phyloP scores from a whole-genome alignment of 2,329 filamentous ascomycete genomes.

The Sclerotinia sclerotiorum region DNA sequence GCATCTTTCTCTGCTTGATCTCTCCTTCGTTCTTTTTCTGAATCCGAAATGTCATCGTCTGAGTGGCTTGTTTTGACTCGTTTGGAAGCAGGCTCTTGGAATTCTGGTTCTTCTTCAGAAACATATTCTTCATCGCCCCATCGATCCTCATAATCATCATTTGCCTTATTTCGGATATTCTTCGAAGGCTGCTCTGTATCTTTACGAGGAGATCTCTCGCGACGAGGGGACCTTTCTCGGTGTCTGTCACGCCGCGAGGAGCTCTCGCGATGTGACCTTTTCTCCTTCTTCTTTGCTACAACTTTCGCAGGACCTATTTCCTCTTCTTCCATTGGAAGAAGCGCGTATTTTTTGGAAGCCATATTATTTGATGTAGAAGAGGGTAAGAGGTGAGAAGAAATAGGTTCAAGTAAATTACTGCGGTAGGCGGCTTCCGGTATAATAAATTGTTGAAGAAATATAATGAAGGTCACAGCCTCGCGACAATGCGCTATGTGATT shows the following conservation, averaged over 20 bases:
- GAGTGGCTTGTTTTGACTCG: slow-evolving; percentile 64
- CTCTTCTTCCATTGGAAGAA: slow-evolving; percentile 66
- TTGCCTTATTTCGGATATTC: slow-evolving; percentile 51
- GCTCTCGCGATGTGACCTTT: slow-evolving; percentile 42
- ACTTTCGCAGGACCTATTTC: slow-evolving; percentile 57
- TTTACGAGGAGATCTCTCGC: slow-evolving; percentile 42
- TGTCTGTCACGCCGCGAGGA: slow-evolving; percentile 41
- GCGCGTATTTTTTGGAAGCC: slow-evolving; percentile 62
- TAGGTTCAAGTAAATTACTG: background rate
- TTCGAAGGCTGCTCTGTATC: slow-evolving; percentile 46
- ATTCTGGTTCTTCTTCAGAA: slow-evolving; percentile 56
- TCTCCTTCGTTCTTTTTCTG: slow-evolving; percentile 58
- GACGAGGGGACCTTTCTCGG: slow-evolving; percentile 28
- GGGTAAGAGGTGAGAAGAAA: too few relatives aligned
- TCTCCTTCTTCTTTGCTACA: slow-evolving; percentile 50
- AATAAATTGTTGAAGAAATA: background rate
- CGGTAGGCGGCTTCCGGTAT: background rate
- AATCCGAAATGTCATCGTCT: slow-evolving; percentile 58
- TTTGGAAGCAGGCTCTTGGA: slow-evolving; percentile 69
- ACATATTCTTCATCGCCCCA: slow-evolving; percentile 76
- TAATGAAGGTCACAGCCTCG: slow-evolving; percentile 13
- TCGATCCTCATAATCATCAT: slow-evolving; percentile 67
- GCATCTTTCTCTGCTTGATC: slow-evolving; percentile 77
- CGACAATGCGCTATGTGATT: background rate
- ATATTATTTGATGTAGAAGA: slow-evolving; percentile 10